A percentile compares a stretch with the other conserved stretches of the same genome.
phyloP scores from a whole-genome alignment of 1,284 basidiomycete species.

The Trametes versicolor region DNA sequence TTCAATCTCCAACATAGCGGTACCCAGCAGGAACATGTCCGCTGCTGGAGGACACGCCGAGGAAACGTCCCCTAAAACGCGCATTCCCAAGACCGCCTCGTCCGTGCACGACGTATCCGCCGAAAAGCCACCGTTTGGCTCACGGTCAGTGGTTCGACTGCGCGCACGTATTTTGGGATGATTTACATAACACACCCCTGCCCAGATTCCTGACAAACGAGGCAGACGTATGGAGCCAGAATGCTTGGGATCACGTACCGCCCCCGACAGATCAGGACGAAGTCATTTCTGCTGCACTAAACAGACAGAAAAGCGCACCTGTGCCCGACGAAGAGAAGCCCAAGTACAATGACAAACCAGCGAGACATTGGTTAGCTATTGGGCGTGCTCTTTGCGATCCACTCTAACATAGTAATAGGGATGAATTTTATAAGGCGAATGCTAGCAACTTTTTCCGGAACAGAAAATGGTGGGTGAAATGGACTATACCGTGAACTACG shows the following conservation, averaged over 20 bases:
- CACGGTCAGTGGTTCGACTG: conserved; percentile 54
- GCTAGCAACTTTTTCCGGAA: conserved; percentile 91
- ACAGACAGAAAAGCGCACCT: conserved; percentile 72
- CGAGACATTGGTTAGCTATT: conserved; percentile 69
- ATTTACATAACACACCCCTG: conserved; percentile 34
- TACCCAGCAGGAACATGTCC: conserved; percentile 2
- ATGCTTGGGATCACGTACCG: conserved; percentile 91
- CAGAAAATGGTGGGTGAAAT: conserved; percentile 74
- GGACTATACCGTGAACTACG: neutral
- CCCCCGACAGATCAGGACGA: conserved; percentile 83
- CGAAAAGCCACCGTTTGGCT: conserved; percentile 76
- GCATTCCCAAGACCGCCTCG: conserved; percentile 51
- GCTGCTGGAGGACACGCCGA: neutral
- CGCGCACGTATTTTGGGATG: conserved; percentile 64
- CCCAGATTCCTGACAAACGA: conserved; percentile 39
- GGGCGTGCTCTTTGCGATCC: conserved; percentile 24
- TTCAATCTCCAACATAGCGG: neutral
- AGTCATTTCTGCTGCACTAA: conserved; percentile 72
- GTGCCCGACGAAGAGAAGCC: conserved; percentile 73
- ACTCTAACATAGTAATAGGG: conserved; percentile 62
- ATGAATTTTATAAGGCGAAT: conserved; percentile 90
- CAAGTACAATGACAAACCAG: conserved; percentile 80
- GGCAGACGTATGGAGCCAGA: conserved; percentile 76
- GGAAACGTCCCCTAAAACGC: neutral
- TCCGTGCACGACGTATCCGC: conserved; percentile 69